Evolutionary conservation across 148 eudicot species (phyloP).

Genomic region (Limonium bicolor): DNA sequence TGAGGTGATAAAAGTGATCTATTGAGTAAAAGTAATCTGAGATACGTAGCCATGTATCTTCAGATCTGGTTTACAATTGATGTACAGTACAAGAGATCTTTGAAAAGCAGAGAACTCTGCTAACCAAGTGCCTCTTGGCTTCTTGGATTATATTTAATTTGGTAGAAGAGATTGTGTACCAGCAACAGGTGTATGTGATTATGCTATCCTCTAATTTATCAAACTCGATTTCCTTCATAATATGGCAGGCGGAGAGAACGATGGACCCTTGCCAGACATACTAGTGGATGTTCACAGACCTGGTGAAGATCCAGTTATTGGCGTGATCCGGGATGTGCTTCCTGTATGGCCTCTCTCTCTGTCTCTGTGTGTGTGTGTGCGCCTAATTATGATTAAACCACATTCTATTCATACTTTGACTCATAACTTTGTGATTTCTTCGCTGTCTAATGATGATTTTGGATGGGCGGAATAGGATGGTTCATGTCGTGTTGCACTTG

Average conservation of each 20-base stretch:
- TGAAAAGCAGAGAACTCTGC: too few relatives aligned
- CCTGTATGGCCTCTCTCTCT: slow-evolving; percentile 44
- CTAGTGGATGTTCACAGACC: slow-evolving; percentile 72
- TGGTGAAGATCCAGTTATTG: slow-evolving; percentile 50
- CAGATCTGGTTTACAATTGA: too few relatives aligned
- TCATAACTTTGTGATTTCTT: not conserved
- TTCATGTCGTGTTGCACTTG: slow-evolving; percentile 73
- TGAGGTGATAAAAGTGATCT: too few relatives aligned
- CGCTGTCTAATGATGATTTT: slow-evolving; percentile 1
- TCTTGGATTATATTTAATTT: not conserved
- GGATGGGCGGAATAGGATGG: slow-evolving; percentile 93
- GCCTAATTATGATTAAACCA: too few relatives aligned
- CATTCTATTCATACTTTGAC: not conserved
- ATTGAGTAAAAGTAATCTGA: too few relatives aligned
- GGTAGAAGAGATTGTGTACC: not conserved
- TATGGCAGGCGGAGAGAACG: slow-evolving; percentile 75
- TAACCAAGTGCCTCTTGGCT: too few relatives aligned
- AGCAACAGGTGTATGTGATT: not conserved
- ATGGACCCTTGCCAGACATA: slow-evolving; percentile 86
- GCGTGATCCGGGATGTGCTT: slow-evolving; percentile 77
- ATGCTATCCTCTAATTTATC: too few relatives aligned
- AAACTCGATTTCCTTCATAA: too few relatives aligned
- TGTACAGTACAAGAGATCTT: too few relatives aligned
- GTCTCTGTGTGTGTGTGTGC: too few relatives aligned
- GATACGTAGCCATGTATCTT: too few relatives aligned